Evolutionary conservation across 2,329 filamentous ascomycete genomes (phyloP).

Genomic region (Sporothrix humicola): DNA sequence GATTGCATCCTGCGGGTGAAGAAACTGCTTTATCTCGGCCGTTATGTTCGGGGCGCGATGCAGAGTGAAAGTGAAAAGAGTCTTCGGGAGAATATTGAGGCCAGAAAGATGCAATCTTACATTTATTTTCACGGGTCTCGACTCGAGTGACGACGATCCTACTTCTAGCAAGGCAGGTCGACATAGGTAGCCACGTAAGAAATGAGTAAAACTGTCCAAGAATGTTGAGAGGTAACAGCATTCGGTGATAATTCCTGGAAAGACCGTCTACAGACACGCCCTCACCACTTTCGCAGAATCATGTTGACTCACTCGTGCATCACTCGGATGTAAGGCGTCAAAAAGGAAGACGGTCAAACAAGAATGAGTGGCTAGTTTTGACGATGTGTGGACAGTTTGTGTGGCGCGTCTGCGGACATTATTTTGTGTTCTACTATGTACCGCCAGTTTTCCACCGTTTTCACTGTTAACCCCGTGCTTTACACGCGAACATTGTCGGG

Average conservation of each 20-base stretch:
- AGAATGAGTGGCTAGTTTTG: neutral
- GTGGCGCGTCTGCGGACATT: neutral
- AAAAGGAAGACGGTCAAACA: neutral
- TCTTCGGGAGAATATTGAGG: neutral
- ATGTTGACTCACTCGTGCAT: neutral
- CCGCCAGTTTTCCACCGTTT: no score
- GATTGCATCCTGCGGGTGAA: neutral
- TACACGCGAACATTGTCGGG: neutral
- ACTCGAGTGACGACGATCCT: neutral
- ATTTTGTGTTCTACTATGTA: neutral
- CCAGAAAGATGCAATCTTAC: no score
- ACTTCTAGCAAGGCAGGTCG: neutral
- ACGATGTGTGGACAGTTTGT: no score
- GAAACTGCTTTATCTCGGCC: neutral
- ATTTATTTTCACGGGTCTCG: no score
- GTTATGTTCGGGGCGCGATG: neutral
- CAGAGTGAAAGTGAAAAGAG: no score
- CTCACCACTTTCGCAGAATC: neutral
- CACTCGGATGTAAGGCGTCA: neutral
- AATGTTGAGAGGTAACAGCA: neutral
- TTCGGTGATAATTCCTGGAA: conserved; percentile 1
- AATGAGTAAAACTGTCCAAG: neutral
- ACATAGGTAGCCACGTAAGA: neutral
- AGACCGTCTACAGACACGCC: neutral
- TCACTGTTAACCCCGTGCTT: neutral